A percentile compares a stretch with the other conserved stretches of the same genome.
phyloP scores from a whole-genome alignment of 2,329 filamentous ascomycete species.

The Exserohilum rostratum region DNA sequence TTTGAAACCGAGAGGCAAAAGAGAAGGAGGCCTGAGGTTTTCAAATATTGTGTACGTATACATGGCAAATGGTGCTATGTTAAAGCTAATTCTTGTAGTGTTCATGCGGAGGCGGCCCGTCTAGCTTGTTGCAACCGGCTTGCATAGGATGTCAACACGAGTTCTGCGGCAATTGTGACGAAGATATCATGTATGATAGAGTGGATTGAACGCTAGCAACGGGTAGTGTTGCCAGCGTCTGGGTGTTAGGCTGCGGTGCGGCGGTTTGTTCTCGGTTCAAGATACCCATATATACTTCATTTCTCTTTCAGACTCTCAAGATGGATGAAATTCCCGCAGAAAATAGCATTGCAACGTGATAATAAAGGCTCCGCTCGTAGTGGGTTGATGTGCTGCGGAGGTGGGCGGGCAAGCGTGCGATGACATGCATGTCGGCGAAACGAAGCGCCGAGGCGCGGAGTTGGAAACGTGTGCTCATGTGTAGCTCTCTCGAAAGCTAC shows the following conservation, averaged over 20 bases:
- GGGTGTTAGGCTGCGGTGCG: background rate
- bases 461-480: slow-evolving; percentile 36
- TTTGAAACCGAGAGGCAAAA: background rate
- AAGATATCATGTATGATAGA: background rate
- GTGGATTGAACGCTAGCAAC: background rate
- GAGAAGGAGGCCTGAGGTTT: background rate
- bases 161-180: background rate
- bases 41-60: background rate
- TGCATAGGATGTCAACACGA: background rate
- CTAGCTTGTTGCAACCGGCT: background rate
- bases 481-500: slow-evolving; percentile 37
- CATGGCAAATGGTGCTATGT: background rate
- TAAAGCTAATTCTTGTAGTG: background rate
- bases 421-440: slow-evolving; percentile 25
- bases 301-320: too few species aligned
- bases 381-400: background rate
- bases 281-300: background rate
- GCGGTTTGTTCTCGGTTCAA: background rate
- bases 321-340: background rate
- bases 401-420: slow-evolving; percentile 1
- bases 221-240: background rate
- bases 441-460: slow-evolving; percentile 30
- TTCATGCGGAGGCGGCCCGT: background rate
- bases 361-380: too few species aligned
- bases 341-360: background rate